phyloP scores from a whole-genome alignment of 139 green algal genomes.

The Yamagishiella unicocca region DNA sequence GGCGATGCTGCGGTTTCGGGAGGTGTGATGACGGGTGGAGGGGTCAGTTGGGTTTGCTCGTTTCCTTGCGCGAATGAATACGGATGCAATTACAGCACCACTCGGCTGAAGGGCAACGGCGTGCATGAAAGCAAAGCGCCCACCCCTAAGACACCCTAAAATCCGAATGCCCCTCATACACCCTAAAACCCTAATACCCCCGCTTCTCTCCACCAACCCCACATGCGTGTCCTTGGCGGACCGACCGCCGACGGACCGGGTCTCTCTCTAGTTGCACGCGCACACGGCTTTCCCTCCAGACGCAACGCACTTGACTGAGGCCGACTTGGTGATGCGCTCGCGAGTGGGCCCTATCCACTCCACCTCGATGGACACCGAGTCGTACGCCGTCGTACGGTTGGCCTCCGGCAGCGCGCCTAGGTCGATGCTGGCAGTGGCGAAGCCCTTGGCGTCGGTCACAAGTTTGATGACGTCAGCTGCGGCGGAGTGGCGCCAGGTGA shows the following conservation, averaged over 20 bases:
- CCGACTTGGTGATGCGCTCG: conserved; percentile 43
- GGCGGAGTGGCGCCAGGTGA: conserved; percentile 27
- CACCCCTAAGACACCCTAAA: background rate
- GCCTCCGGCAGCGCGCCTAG: conserved; percentile 22
- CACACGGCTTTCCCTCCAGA: background rate
- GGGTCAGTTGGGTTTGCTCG: background rate
- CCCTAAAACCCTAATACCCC: background rate
- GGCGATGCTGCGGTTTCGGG: conserved; percentile 32
- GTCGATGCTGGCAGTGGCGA: conserved; percentile 24
- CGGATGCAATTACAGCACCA: too few species aligned
- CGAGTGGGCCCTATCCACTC: conserved; percentile 65
- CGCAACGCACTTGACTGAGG: conserved; percentile 45
- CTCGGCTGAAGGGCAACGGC: too few species aligned
- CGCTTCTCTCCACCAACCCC: background rate
- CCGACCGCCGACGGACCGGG: too few species aligned
- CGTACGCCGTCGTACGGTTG: conserved; percentile 11
- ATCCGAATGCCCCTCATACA: background rate
- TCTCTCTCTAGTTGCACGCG: too few species aligned
- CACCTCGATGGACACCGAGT: conserved; percentile 8
- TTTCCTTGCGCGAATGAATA: background rate
- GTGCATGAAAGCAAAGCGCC: too few species aligned
- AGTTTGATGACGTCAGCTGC: conserved; percentile 8
- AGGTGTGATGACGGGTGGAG: background rate
- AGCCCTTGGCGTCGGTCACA: conserved; percentile 29
- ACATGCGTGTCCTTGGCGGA: background rate